These are phyloP conservation scores for Fusarium sp. DNA, from an alignment of 2,329 filamentous ascomycete genomes.

Conservation along the genomic window DNA sequence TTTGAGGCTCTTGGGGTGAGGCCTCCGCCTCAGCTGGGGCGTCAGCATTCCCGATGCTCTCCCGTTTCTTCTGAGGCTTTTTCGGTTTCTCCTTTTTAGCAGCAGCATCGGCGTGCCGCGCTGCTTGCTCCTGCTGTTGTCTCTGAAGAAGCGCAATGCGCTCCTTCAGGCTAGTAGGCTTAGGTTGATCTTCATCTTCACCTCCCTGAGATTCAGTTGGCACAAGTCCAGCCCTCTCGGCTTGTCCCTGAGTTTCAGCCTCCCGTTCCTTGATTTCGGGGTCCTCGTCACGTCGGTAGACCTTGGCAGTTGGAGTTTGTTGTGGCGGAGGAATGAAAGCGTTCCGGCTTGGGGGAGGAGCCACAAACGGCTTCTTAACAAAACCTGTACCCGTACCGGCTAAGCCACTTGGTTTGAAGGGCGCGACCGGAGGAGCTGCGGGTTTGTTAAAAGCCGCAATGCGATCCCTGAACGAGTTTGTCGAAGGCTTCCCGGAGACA, in stretches of 20 bases:
- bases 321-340: conserved; percentile 85
- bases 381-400: conserved; percentile 73
- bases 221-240: conserved; percentile 75
- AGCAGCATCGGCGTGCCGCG: conserved; percentile 81
- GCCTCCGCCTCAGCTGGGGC: conserved; percentile 50
- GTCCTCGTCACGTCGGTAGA: conserved; percentile 91
- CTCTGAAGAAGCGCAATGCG: conserved; percentile 93
- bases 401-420: conserved; percentile 83
- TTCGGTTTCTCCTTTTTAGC: conserved; percentile 92
- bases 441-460: conserved; percentile 98
- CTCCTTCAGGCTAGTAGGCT: conserved; percentile 94
- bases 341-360: conserved; percentile 92
- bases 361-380: conserved; percentile 97
- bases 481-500: conserved; percentile 77
- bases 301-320: conserved; percentile 77
- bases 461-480: conserved; percentile 89
- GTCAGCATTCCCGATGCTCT: conserved; percentile 56
- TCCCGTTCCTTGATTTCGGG: conserved; percentile 76
- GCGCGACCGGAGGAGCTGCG: conserved; percentile 85
- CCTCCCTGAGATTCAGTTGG: conserved; percentile 61
- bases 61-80: conserved; percentile 77
- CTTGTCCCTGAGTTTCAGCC: conserved; percentile 74
- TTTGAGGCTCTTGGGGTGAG: conserved; percentile 47
- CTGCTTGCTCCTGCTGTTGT: conserved; percentile 91
- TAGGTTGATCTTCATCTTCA: conserved; percentile 83